A percentile compares a stretch with the other conserved stretches of the same genome.
These are phyloP conservation scores for Agaricales sp. DNA, from an alignment of 1,284 basidiomycete species.

Conservation along the genomic window DNA sequence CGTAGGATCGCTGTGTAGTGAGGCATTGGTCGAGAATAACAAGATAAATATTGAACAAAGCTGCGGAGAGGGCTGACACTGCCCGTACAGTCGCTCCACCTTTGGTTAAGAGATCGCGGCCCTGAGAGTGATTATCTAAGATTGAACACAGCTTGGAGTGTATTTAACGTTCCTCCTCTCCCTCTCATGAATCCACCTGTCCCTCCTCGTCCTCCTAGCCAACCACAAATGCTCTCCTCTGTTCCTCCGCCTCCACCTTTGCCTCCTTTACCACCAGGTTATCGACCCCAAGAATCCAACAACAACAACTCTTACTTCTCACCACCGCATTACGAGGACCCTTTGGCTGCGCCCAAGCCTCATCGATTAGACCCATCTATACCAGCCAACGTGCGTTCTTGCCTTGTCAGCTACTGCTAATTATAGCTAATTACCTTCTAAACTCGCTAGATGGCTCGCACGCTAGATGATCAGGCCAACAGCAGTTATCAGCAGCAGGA, in stretches of 20 bases:
- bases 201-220: neutral
- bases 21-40: too few relatives aligned
- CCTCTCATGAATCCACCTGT: too few relatives aligned
- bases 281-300: constrained; percentile 15
- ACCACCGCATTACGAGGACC: constrained; percentile 43
- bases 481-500: constrained; percentile 14
- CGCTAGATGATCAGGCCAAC: constrained; percentile 37
- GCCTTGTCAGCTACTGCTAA: constrained; percentile 4
- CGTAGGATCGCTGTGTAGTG: too few relatives aligned
- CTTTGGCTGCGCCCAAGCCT: constrained; percentile 59
- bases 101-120: too few relatives aligned
- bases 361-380: constrained; percentile 51
- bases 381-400: constrained; percentile 46
- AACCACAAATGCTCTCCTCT: neutral
- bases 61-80: too few relatives aligned
- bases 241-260: constrained; percentile 22
- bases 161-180: too few relatives aligned
- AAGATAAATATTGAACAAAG: too few relatives aligned
- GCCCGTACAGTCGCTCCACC: too few relatives aligned
- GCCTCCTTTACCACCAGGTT: constrained; percentile 32
- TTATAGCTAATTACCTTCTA: constrained; percentile 7
- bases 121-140: too few relatives aligned
- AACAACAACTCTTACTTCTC: neutral
- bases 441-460: constrained; percentile 49
- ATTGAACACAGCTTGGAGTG: too few relatives aligned